These are phyloP conservation scores for Coniochaeta prunicola DNA, from an alignment of 2,329 filamentous ascomycete species.

Conservation along the genomic window DNA sequence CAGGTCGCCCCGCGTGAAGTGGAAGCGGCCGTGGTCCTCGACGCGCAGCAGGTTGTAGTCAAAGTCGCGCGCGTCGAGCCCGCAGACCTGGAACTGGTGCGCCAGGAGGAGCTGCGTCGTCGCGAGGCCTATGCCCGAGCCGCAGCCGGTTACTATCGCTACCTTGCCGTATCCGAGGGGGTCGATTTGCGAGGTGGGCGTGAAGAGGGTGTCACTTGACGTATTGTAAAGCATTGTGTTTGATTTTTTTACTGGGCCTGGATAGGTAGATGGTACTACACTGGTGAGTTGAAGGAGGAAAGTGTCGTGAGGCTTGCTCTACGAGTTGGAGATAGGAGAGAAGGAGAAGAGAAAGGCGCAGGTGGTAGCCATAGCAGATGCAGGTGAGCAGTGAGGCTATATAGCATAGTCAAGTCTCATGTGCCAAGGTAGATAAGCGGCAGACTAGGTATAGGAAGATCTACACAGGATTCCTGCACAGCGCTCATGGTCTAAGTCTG, in stretches of 20 bases:
- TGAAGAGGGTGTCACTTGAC: conserved; percentile 16
- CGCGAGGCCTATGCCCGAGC: conserved; percentile 25
- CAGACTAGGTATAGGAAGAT: not conserved
- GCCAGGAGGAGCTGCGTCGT: conserved; percentile 21
- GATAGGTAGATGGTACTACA: too few species aligned
- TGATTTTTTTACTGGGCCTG: too few species aligned
- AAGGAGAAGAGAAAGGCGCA: not conserved
- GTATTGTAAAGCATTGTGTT: conserved; percentile 18
- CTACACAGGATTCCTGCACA: not conserved
- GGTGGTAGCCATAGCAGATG: not conserved
- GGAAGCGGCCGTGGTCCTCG: conserved; percentile 20
- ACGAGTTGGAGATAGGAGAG: not conserved
- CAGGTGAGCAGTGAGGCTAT: not conserved
- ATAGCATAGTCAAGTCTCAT: not conserved
- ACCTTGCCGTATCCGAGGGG: conserved; percentile 19
- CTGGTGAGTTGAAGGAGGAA: not conserved
- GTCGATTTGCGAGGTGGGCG: conserved; percentile 13
- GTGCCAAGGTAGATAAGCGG: not conserved
- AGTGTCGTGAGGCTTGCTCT: not conserved
- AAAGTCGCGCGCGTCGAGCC: conserved; percentile 21
- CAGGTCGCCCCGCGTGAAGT: conserved; percentile 26
- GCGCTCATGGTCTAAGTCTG: not conserved
- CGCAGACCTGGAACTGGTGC: conserved; percentile 22
- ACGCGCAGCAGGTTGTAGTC: conserved; percentile 19
- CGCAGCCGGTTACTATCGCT: conserved; percentile 22